These are phyloP conservation scores for Ilyonectria sp. DNA, from an alignment of 2,329 filamentous ascomycete genomes.

Conservation along the genomic window DNA sequence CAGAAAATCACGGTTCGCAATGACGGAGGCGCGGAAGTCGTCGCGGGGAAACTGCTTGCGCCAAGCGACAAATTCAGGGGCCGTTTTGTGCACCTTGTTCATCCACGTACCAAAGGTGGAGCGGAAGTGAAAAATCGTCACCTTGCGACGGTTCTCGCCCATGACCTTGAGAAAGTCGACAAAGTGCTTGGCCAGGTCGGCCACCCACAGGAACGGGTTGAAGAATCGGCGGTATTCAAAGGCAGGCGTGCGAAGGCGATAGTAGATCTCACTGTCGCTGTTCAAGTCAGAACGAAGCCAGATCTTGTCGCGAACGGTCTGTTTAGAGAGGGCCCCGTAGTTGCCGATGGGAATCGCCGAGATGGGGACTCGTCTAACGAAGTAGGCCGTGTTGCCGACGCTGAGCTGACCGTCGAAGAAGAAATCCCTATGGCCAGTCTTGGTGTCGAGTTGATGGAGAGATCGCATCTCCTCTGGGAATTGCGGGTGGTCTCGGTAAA, in stretches of 20 bases:
- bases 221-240: slow-evolving; percentile 75
- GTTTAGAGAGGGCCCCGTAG: slow-evolving; percentile 66
- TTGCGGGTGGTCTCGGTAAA: slow-evolving; percentile 63
- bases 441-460: slow-evolving; percentile 66
- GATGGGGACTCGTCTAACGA: slow-evolving; percentile 72
- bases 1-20: slow-evolving; percentile 74
- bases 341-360: slow-evolving; percentile 74
- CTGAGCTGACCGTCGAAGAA: slow-evolving; percentile 75
- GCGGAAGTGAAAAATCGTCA: slow-evolving; percentile 72
- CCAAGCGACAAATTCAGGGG: slow-evolving; percentile 69
- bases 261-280: slow-evolving; percentile 68
- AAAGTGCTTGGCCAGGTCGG: slow-evolving; percentile 78
- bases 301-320: slow-evolving; percentile 67
- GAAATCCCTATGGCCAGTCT: slow-evolving; percentile 54
- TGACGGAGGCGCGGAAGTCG: slow-evolving; percentile 76
- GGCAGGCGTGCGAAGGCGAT: slow-evolving; percentile 71
- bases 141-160: slow-evolving; percentile 48
- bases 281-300: slow-evolving; percentile 74
- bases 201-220: slow-evolving; percentile 78
- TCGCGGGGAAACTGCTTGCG: slow-evolving; percentile 57
- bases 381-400: slow-evolving; percentile 59
- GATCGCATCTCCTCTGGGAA: slow-evolving; percentile 67
- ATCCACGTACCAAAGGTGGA: slow-evolving; percentile 73
- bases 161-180: slow-evolving; percentile 73
- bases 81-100: slow-evolving; percentile 56